Conservation (phyloP, 2,329 filamentous ascomycete genomes). For the Aspergillus alliaceus region DNA sequence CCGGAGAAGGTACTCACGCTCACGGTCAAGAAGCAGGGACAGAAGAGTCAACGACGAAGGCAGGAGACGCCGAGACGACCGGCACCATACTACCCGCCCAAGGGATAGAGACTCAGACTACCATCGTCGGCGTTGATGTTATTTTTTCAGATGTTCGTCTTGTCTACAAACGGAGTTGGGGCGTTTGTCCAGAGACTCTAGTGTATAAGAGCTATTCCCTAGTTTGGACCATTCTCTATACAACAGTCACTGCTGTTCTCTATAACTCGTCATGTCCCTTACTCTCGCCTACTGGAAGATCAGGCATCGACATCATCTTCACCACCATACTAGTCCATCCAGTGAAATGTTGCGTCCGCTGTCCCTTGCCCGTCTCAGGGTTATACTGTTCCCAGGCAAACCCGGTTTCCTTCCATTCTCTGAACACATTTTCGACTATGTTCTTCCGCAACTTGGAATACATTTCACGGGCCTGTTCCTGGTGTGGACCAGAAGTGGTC, state of each 20-base stretch:
- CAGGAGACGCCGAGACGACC: constrained; percentile 26
- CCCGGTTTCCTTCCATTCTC: constrained; percentile 83
- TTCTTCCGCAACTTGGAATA: constrained; percentile 79
- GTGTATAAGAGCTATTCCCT: constrained; percentile 11
- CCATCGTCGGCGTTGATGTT: constrained; percentile 26
- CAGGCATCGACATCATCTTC: constrained; percentile 94
- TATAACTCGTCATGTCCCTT: constrained; percentile 52
- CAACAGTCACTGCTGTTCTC: constrained; percentile 7
- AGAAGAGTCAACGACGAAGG: constrained; percentile 23
- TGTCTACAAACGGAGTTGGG: constrained; percentile 7
- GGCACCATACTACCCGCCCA: constrained; percentile 24
- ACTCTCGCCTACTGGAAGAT: constrained; percentile 47
- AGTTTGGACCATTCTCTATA: constrained; percentile 14
- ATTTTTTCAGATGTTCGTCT: not conserved
- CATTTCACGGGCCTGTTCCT: constrained; percentile 66
- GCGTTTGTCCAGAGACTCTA: constrained; percentile 14
- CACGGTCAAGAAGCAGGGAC: constrained; percentile 31
- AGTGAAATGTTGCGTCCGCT: constrained; percentile 95
- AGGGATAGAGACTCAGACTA: constrained; percentile 27
- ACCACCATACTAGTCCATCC: constrained; percentile 99
- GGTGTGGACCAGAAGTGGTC: constrained; percentile 64
- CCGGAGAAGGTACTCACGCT: constrained; percentile 25
- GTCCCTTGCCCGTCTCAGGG: constrained; percentile 86
- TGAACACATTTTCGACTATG: constrained; percentile 83
- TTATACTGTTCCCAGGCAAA: constrained; percentile 99